Conservation (phyloP, 2,329 filamentous ascomycete species). For the Clarireedia homoeocarpa region DNA sequence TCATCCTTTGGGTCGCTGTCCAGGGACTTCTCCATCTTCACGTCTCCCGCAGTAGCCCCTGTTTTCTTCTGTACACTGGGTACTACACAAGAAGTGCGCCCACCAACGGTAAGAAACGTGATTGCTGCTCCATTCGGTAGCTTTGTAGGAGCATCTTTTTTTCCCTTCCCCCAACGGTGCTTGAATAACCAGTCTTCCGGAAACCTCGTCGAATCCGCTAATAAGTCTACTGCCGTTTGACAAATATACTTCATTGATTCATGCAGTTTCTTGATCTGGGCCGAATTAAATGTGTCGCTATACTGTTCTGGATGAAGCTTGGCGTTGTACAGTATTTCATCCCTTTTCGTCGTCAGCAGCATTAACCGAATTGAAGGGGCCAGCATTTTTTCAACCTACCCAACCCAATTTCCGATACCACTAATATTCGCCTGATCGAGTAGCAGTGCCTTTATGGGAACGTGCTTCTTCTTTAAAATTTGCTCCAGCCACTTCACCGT, state of each 20-base stretch:
- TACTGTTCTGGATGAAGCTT: conserved; percentile 89
- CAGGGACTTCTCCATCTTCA: conserved; percentile 19
- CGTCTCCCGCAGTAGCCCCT: conserved; percentile 22
- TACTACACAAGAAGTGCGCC: conserved; percentile 83
- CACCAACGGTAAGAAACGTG: conserved; percentile 80
- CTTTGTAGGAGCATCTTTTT: conserved; percentile 57
- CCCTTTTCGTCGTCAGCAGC: conserved; percentile 35
- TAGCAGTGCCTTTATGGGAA: conserved; percentile 83
- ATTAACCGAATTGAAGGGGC: background rate
- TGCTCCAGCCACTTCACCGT: conserved; percentile 67
- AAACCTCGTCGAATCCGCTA: conserved; percentile 78
- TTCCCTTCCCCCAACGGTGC: conserved; percentile 83
- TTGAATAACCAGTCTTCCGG: conserved; percentile 85
- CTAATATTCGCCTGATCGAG: conserved; percentile 84
- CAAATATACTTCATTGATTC: conserved; percentile 71
- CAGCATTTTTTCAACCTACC: conserved; percentile 36
- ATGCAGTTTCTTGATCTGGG: conserved; percentile 65
- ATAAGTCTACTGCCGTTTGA: conserved; percentile 64
- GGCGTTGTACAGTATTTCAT: conserved; percentile 88
- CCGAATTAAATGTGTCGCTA: conserved; percentile 69
- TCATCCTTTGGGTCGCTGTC: no score
- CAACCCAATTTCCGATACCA: conserved; percentile 96
- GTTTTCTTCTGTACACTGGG: conserved; percentile 78
- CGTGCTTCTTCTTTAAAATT: conserved; percentile 66
- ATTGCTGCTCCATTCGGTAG: conserved; percentile 82